phyloP scores from a whole-genome alignment of 176 grass and related monocot species.

The Avena atlantica region DNA sequence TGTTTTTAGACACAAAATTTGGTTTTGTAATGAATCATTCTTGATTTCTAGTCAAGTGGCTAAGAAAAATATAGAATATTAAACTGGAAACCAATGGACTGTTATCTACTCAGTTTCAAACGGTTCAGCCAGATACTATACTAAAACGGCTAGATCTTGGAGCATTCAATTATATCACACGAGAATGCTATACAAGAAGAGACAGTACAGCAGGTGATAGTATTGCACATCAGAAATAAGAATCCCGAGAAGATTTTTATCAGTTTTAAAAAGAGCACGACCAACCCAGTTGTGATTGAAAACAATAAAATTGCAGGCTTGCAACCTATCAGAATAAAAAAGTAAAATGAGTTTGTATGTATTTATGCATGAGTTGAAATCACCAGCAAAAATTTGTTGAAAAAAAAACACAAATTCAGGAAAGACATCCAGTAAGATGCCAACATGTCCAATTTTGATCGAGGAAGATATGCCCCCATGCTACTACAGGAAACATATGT shows the following conservation, averaged over 20 bases:
- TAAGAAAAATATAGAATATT: not conserved
- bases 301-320: conserved; percentile 21
- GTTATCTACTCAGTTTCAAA: conserved; percentile 25
- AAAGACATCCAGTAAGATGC: not conserved
- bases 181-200: not conserved
- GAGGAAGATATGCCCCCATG: conserved; percentile 6
- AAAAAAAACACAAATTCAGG: not conserved
- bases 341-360: not conserved
- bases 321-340: not conserved
- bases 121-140: not conserved
- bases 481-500: not conserved
- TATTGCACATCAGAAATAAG: not conserved
- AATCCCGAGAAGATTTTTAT: conserved; percentile 15
- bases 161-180: conserved; percentile 16
- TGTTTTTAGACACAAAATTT: not conserved
- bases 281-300: not conserved
- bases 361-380: conserved; percentile 14
- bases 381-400: not conserved
- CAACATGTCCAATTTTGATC: conserved; percentile 16
- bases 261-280: not conserved
- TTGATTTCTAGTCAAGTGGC: conserved; percentile 6
- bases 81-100: not conserved
- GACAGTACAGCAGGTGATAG: not conserved
- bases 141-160: not conserved
- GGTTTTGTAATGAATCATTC: not conserved